Base-by-base conservation (phyloP, 805 yeast genomes). In the Middelhovenomyces tepae region DNA sequence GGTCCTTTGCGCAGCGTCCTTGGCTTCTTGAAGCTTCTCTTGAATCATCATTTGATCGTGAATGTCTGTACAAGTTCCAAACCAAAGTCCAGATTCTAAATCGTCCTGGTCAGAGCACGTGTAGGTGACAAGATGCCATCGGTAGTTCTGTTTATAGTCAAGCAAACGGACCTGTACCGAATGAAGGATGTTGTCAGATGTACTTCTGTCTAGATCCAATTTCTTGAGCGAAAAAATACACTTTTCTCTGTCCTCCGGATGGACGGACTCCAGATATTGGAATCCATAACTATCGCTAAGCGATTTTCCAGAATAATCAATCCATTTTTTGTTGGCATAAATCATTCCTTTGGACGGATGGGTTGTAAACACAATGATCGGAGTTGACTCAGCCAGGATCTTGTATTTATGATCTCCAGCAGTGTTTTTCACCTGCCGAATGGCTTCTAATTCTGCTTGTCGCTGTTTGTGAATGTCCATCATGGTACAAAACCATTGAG, bases 1-100 rank as follows among this genome's bases (percentile, higher is more conserved):
- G 2, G 54, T 47, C 16, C 50, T 34, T 36, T 54, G 59, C n/a
- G 59, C 59, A 5, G 53, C 51, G 27, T 52, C 54, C 34, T 54
- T 54, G 20, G 59, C 57, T 31, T 48, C 54, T 27, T 50, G 38
- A 7, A 54, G 40, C 26, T 53, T 54, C 39, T 54, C 53, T 31
- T 54, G 58, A 6, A 51, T 43, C 32, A 48, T 27, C 40, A 51
- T 53, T 27, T 54, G 59, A 36, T 51, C 56, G 23, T 54, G 46
- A 28, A 54, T 54, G 38, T 54, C 57, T 3, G 59, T 54, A 25
- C 54, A 48, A 7, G 58, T 50, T 4, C 59, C 59, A 36, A 55
- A 51, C 56, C 57, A 54, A 5, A 46, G 22, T 2, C 39, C 28
- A 9, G 42, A 39, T 1, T 30, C 37, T 9, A 28, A 34, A 17